Conservation (phyloP, 169 alveolate species). For the Plasmodium chabaudi region DNA sequence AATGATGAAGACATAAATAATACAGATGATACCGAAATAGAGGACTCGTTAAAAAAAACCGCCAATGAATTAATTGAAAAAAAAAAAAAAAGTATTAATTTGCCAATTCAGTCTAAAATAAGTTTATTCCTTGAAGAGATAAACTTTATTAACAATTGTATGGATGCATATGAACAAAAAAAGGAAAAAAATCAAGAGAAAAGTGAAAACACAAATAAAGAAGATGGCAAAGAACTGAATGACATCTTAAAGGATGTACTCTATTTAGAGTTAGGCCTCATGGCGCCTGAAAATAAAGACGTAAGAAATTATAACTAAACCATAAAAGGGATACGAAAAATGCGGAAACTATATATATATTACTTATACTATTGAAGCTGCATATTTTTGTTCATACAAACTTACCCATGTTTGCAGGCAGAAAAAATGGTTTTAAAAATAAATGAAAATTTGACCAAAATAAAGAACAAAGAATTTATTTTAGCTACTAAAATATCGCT, state of each 20-base stretch:
- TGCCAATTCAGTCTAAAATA: slow-evolving; percentile 36
- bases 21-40: not conserved
- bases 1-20: slow-evolving; percentile 34
- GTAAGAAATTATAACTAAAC: not conserved
- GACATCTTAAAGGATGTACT: slow-evolving; percentile 50
- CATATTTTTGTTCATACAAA: no score
- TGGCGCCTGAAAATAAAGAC: slow-evolving; percentile 9
- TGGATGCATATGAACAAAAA: slow-evolving; percentile 33
- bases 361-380: not conserved
- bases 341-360: not conserved
- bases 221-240: slow-evolving; percentile 20
- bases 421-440: slow-evolving; percentile 29
- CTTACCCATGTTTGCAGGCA: not conserved
- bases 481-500: slow-evolving; percentile 40
- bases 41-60: slow-evolving; percentile 7
- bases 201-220: not conserved
- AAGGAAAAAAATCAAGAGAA: slow-evolving; percentile 6
- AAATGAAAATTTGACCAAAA: slow-evolving; percentile 32
- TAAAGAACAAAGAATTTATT: slow-evolving; percentile 43
- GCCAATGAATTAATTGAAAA: slow-evolving; percentile 24
- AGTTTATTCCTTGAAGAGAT: slow-evolving; percentile 45
- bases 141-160: slow-evolving; percentile 30
- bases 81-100: slow-evolving; percentile 12
- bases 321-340: not conserved
- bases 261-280: slow-evolving; percentile 49